Conservation (phyloP, 73 alveolate species). For the Paramecium primaurelia region DNA sequence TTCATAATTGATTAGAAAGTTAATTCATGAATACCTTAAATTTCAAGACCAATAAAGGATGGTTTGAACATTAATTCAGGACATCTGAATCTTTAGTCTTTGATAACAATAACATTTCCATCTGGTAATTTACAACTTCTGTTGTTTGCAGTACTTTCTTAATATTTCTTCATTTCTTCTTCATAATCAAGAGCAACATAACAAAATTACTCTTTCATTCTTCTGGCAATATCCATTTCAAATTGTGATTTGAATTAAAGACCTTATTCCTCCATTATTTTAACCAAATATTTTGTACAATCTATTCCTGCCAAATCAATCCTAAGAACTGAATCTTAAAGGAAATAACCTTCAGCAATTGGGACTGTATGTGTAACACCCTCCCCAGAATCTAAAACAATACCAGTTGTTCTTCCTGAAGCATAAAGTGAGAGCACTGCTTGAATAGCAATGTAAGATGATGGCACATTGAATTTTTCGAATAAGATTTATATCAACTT, state of each 20-base stretch:
- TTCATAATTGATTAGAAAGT: slow-evolving; percentile 79
- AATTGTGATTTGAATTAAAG: slow-evolving; percentile 84
- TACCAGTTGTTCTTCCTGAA: slow-evolving; percentile 95
- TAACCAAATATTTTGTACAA: too few species aligned
- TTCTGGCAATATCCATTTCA: slow-evolving; percentile 89
- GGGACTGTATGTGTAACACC: slow-evolving; percentile 99
- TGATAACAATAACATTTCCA: slow-evolving; percentile 41
- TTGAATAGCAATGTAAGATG: slow-evolving; percentile 92
- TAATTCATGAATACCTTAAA: slow-evolving; percentile 74
- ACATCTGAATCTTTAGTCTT: slow-evolving; percentile 69
- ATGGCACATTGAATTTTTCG: slow-evolving; percentile 97
- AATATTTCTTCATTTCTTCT: slow-evolving; percentile 17
- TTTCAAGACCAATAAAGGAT: slow-evolving; percentile 65
- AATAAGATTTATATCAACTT: slow-evolving; percentile 86
- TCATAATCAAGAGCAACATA: slow-evolving; percentile 62
- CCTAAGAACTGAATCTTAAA: too few species aligned
- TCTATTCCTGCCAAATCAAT: too few species aligned
- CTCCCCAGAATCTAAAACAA: slow-evolving; percentile 98
- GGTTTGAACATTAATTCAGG: slow-evolving; percentile 93
- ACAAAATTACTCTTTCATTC: slow-evolving; percentile 51
- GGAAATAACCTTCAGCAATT: slow-evolving; percentile 97
- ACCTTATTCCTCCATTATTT: slow-evolving; percentile 79
- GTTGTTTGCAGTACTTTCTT: slow-evolving; percentile 24
- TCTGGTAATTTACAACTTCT: slow-evolving; percentile 55
- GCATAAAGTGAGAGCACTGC: slow-evolving; percentile 94